Evolutionary conservation across 1,139 yeast genomes (phyloP).

Genomic region (Candida glucosophila): DNA sequence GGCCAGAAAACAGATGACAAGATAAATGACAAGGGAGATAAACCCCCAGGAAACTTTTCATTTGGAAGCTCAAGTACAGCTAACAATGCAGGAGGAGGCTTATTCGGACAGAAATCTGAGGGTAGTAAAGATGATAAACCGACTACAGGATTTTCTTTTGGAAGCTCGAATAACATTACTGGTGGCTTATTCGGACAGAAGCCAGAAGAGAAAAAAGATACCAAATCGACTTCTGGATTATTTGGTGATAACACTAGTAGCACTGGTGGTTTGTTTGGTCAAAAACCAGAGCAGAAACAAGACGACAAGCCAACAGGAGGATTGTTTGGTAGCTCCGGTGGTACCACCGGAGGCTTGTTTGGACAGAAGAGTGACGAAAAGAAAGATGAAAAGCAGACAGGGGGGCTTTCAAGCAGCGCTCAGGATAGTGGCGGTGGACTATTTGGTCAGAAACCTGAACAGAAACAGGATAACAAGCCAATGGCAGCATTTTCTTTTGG

Average conservation of each 20-base stretch:
- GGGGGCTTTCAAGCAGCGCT: conserved; percentile 12
- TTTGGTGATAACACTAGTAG: conserved; percentile 12
- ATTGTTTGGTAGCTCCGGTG: conserved; percentile 8
- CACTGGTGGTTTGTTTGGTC: conserved; percentile 4
- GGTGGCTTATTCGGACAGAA: conserved; percentile 10
- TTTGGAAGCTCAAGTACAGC: conserved; percentile 8
- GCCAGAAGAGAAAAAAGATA: conserved; percentile 9
- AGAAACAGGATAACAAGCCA: conserved; percentile 10
- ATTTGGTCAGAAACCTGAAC: conserved; percentile 13
- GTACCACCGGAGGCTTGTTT: conserved; percentile 13
- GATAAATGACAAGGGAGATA: no score
- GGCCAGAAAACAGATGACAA: conserved; percentile 9
- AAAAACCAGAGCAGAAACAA: conserved; percentile 15
- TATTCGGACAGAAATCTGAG: conserved; percentile 5
- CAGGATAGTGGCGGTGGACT: conserved; percentile 12
- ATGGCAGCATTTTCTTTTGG: conserved; percentile 10
- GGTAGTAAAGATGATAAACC: conserved; percentile 6
- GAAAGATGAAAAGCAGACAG: conserved; percentile 10
- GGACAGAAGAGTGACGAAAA: conserved; percentile 17
- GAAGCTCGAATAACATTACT: conserved; percentile 1
- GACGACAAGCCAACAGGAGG: conserved; percentile 4
- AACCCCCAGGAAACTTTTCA: conserved; percentile 8
- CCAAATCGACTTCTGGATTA: conserved; percentile 1
- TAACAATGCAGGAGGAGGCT: no score
- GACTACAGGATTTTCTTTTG: conserved; percentile 8